Evolutionary conservation across 495 filamentous ascomycete genomes (phyloP).

Genomic region (Penicillium canescens): DNA sequence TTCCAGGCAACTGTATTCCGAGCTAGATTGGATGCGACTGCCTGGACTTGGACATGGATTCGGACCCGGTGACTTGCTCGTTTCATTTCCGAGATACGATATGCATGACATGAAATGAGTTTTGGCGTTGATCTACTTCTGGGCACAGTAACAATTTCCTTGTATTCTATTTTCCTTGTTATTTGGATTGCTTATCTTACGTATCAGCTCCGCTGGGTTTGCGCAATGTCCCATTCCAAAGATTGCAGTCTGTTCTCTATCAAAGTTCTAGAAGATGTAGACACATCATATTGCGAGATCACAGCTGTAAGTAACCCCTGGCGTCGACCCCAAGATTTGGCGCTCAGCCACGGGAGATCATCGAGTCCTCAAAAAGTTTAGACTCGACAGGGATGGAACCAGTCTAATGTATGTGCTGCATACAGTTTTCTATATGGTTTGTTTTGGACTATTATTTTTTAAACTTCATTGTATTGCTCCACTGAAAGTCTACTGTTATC

Average conservation of each 20-base stretch:
- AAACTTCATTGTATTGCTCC: no score
- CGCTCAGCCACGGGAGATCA: background rate
- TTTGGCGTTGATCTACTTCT: slow-evolving; percentile 23
- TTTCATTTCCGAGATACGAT: slow-evolving; percentile 8
- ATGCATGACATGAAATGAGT: slow-evolving; percentile 22
- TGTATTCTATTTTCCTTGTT: background rate
- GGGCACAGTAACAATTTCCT: slow-evolving; percentile 1
- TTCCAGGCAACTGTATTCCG: background rate
- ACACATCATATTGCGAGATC: background rate
- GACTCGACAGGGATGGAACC: background rate
- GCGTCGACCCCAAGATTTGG: slow-evolving; percentile 5
- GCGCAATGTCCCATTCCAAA: background rate
- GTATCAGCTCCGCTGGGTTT: slow-evolving; percentile 3
- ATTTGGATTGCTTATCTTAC: slow-evolving; percentile 2
- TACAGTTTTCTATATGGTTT: no score
- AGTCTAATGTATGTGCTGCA: no score
- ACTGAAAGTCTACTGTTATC: no score
- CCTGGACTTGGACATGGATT: background rate
- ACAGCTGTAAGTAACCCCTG: slow-evolving; percentile 4
- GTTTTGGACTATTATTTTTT: no score
- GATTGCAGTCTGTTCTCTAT: background rate
- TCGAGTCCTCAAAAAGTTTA: background rate
- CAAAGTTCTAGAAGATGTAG: background rate
- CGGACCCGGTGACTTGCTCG: background rate
- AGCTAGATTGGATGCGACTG: slow-evolving; percentile 2